Base-by-base conservation (phyloP, 805 yeast species). In the Saccharomyces mikatae region DNA sequence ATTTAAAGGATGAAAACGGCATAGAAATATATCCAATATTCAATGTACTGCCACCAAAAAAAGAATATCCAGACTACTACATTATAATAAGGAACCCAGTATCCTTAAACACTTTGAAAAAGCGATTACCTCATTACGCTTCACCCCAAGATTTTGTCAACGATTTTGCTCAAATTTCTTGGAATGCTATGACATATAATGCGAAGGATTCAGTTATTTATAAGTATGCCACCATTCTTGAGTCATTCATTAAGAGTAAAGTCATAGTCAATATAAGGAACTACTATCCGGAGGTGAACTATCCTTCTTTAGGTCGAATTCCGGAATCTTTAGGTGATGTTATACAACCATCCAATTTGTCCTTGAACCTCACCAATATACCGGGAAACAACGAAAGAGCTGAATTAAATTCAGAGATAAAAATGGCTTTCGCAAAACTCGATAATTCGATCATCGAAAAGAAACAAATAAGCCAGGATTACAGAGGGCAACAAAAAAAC, bases 171-270 rank as follows among this genome's bases (percentile, higher is more conserved):
- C 95, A 88, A 69, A 87, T 92, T 52, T 79, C 88, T 0, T 89
- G 96, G 90, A 92, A 92, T 66, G 97, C 97, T 1, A 80, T 87
- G 56, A 80, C 83, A 49, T 92, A 85, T 71, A 91, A 92, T 70
- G 82, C 83, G 54, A 83, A 81, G 57, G 83, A 78, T 6, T 81
- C 90, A 0, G 73, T 74, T 24, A 85, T 86, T 53, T 86, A 87
- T 71, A 75, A 76, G 29, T 87, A 87, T 61, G 97, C 84, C 0
- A 82, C 72, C 0, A 81, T 73, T 10, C 55, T 75, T 27, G 80
- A 76, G 41, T 73, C 71, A 17, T 76, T 66, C 36, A 64, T 73
- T 29, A 66, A 62, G n/a, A 61, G 74, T 27, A 60, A 68, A 49
- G 59, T 73, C 49, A 64, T 77, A 52, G 71, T 74, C 21, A 63